Evolutionary conservation across 2,329 filamentous ascomycete genomes (phyloP).

Genomic region (Fusarium sp.): DNA sequence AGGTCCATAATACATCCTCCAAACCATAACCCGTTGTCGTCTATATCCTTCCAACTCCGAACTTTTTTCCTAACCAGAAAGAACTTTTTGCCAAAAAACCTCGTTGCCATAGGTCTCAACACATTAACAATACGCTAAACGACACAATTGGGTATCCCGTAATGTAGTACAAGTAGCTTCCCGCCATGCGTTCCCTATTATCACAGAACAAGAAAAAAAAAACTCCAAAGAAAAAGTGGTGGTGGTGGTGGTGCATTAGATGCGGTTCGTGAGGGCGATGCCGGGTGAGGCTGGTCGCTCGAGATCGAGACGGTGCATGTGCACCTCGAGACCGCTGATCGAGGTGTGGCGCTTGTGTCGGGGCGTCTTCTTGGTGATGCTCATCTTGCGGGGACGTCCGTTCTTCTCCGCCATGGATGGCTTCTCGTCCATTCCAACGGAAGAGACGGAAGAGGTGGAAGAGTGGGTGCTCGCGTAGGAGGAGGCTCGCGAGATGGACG

Average conservation of each 20-base stretch:
- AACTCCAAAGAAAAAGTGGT: background rate
- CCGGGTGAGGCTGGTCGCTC: conserved; percentile 45
- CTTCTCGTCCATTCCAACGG: conserved; percentile 37
- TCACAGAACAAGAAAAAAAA: background rate
- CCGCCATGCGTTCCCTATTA: background rate
- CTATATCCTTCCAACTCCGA: conserved; percentile 2
- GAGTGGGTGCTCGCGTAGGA: conserved; percentile 45
- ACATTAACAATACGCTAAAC: conserved; percentile 8
- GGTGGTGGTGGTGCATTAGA: conserved; percentile 27
- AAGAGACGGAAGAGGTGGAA: conserved; percentile 41
- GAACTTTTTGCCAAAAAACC: background rate
- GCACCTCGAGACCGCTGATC: conserved; percentile 36
- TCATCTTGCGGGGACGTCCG: conserved; percentile 46
- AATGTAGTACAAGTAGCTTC: conserved; percentile 5
- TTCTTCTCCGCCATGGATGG: conserved; percentile 38
- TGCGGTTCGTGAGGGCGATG: conserved; percentile 43
- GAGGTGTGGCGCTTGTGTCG: conserved; percentile 42
- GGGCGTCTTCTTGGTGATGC: conserved; percentile 40
- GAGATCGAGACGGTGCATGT: conserved; percentile 45
- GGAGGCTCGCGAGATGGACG: conserved; percentile 44
- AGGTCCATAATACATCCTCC: conserved; percentile 5
- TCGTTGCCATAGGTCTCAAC: background rate
- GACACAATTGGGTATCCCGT: conserved; percentile 3
- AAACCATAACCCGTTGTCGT: background rate
- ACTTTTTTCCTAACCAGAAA: background rate